Base-by-base conservation (phyloP, 257 asterid genomes). In the Ehretia macrophylla region DNA sequence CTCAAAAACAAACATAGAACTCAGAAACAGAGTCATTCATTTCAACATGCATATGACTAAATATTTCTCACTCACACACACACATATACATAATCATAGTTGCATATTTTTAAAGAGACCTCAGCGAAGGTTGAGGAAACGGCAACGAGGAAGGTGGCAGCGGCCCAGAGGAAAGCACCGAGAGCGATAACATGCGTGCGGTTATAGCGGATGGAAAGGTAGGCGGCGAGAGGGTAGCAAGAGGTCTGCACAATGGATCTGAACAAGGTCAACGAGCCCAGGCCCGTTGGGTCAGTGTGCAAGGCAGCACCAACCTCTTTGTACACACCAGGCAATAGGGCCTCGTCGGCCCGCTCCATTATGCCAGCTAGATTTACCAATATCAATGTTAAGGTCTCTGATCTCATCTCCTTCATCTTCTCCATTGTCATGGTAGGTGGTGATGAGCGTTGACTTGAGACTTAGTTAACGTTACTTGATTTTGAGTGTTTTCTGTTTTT, bases 101-200 rank as follows among this genome's bases (percentile, higher is more conserved):
- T 27, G 35, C 35, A 1, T 27, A 27, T 27, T 1, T 27, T 1
- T 27, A 42, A 2, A 6, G 4, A 14, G 17, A 77, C 98, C 96
- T 91, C 72, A 16, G 73, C 16, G 54, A 85, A 91, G 17, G 92
- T 88, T 68, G 91, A 77, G 51, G 95, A 88, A 11, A 82, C 48
- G 40, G 67, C 81, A 16, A 68, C 74, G 9, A 71, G 77, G 9
- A 75, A 71, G 59, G 77, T 75, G 10, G 98, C 94, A 65, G 85
- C 94, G 55, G 98, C 95, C 98, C 98, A 91, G 11, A 87, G 86
- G 40, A 88, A 82, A 14, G 98, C 88, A 5, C 98, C 95, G 42
- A 77, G 66, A 44, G 95, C 96, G 51, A 90, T 77, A 10, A 79
- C 87, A 47, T 74, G 82, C 21, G 94, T 66, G 6, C 98, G 84